These are phyloP conservation scores for Xylogone sp. DNA, from an alignment of 2,329 filamentous ascomycete genomes.

Conservation along the genomic window DNA sequence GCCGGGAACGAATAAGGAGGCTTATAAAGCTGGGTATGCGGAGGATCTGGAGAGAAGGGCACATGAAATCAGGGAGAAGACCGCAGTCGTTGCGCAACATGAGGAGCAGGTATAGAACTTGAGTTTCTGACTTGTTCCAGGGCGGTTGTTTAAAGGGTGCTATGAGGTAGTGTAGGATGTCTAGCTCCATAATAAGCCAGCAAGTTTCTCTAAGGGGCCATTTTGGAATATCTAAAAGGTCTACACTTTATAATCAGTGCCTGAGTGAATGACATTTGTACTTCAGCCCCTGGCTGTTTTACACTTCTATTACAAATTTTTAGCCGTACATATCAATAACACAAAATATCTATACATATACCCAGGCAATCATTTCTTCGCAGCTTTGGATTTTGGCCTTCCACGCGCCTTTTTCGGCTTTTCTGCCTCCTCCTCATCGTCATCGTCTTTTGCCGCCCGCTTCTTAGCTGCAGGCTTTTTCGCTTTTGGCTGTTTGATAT, in stretches of 20 bases:
- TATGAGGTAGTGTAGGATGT: too few species aligned
- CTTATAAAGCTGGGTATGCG: conserved; percentile 40
- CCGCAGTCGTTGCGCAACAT: conserved; percentile 12
- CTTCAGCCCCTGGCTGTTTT: too few species aligned
- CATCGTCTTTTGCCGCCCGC: conserved; percentile 38
- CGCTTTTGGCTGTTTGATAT: conserved; percentile 86
- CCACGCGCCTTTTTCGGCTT: conserved; percentile 8
- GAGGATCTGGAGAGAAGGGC: conserved; percentile 57
- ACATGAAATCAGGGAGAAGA: conserved; percentile 53
- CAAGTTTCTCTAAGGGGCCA: too few species aligned
- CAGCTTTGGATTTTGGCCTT: not conserved
- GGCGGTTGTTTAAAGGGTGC: too few species aligned
- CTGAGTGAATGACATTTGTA: too few species aligned
- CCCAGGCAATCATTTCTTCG: not conserved
- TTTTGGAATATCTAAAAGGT: too few species aligned
- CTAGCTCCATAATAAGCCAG: too few species aligned
- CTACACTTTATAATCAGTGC: too few species aligned
- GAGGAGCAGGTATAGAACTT: conserved; percentile 4
- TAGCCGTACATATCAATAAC: not conserved
- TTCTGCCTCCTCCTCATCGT: conserved; percentile 20
- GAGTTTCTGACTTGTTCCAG: too few species aligned
- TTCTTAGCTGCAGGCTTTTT: conserved; percentile 51
- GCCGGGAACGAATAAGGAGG: conserved; percentile 48
- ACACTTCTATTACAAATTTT: not conserved
- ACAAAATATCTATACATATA: not conserved